Conservation (phyloP, 2,329 filamentous ascomycete genomes). For the Fusarium scirpi region DNA sequence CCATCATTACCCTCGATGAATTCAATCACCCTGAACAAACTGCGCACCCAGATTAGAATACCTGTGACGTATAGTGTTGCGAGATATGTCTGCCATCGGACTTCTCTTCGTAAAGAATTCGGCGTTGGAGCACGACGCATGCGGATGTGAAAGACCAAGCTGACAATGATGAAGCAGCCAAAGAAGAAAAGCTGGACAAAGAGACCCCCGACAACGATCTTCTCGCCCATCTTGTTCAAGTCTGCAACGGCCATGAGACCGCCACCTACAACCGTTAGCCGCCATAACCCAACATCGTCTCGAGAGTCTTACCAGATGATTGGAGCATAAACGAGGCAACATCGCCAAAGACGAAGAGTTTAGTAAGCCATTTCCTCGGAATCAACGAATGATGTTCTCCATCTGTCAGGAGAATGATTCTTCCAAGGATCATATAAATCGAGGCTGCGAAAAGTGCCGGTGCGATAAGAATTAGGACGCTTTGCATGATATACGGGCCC, state of each 20-base stretch:
- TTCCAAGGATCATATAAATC: conserved; percentile 62
- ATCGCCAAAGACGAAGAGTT: conserved; percentile 65
- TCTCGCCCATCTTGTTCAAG: conserved; percentile 53
- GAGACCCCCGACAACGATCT: conserved; percentile 64
- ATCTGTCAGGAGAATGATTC: conserved; percentile 54
- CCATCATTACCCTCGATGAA: conserved; percentile 54
- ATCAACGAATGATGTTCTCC: conserved; percentile 58
- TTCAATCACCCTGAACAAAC: conserved; percentile 58
- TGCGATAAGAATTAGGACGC: conserved; percentile 53
- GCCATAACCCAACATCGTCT: not conserved
- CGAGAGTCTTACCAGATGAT: conserved; percentile 23
- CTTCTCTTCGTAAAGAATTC: conserved; percentile 15
- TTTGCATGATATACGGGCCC: conserved; percentile 56
- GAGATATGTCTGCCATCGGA: conserved; percentile 52
- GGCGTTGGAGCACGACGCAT: conserved; percentile 32
- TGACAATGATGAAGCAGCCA: conserved; percentile 62
- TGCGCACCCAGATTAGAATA: conserved; percentile 55
- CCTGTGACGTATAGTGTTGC: conserved; percentile 45
- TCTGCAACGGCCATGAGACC: conserved; percentile 42
- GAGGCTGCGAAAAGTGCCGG: conserved; percentile 60
- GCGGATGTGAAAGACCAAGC: conserved; percentile 59
- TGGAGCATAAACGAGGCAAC: conserved; percentile 58
- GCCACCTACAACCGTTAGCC: conserved; percentile 30
- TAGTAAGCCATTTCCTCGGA: conserved; percentile 59
- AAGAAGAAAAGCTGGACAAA: conserved; percentile 68